Evolutionary conservation across 1,139 yeast genomes (phyloP).

Genomic region (Spencermartinsiella ligniputridi): DNA sequence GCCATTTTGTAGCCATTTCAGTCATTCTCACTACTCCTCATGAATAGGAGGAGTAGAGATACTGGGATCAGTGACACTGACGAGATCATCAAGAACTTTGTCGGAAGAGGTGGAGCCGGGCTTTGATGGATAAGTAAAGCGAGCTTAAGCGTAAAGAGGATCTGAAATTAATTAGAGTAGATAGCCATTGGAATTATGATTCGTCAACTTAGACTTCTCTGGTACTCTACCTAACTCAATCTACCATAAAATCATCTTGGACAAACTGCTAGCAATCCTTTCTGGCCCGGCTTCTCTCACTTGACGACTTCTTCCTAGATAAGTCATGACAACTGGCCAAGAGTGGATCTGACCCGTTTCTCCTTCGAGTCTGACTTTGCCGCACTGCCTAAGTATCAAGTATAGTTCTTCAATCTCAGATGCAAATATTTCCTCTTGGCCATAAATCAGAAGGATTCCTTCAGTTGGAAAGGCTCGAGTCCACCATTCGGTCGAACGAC

Average conservation of each 20-base stretch:
- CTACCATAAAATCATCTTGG: conserved; percentile 32
- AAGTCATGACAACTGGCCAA: conserved; percentile 32
- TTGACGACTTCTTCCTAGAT: conserved; percentile 26
- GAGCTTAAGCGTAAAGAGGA: no score
- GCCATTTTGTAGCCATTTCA: no score
- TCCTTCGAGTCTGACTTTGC: conserved; percentile 20
- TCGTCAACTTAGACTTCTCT: no score
- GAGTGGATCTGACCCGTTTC: conserved; percentile 31
- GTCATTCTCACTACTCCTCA: no score
- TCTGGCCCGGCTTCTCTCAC: conserved; percentile 29
- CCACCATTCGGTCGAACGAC: conserved; percentile 38
- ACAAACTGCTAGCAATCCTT: conserved; percentile 24
- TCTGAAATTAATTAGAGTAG: no score
- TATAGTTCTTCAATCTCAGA: conserved; percentile 36
- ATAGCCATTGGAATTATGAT: no score
- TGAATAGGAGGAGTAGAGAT: no score
- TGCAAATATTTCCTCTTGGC: conserved; percentile 38
- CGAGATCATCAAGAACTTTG: no score
- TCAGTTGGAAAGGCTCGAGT: conserved; percentile 36
- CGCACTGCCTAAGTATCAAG: conserved; percentile 15
- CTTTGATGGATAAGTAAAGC: no score
- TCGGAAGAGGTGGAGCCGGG: no score
- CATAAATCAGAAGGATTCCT: conserved; percentile 36
- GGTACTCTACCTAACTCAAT: not conserved
- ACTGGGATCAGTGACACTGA: no score